Conservation (phyloP, 192 early-diverging fungal genomes). For the Physocladia obscura region DNA sequence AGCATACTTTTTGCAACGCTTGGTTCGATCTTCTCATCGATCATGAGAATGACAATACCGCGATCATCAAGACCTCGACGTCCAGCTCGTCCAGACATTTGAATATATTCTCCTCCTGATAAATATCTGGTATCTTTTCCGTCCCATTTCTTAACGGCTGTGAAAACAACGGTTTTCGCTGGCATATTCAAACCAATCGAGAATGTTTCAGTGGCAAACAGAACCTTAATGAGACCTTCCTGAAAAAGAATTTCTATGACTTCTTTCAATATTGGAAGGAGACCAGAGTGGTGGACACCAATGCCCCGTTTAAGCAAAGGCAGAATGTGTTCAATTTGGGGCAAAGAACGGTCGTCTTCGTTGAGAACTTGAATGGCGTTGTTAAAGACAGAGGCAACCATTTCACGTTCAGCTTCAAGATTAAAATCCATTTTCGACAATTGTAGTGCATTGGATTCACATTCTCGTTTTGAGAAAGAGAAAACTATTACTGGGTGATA, state of each 20-base stretch:
- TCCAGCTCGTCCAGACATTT: conserved; percentile 98
- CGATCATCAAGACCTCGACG: conserved; percentile 95
- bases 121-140: conserved; percentile 84
- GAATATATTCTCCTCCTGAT: conserved; percentile 91
- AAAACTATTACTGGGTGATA: conserved; percentile 99
- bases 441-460: conserved; percentile 86
- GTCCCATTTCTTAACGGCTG: conserved; percentile 88
- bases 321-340: conserved; percentile 90
- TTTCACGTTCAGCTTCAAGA: conserved; percentile 73
- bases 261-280: conserved; percentile 95
- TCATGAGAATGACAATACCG: conserved; percentile 95
- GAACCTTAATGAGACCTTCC: conserved; percentile 93
- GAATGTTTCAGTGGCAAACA: conserved; percentile 99
- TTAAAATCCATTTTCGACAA: conserved; percentile 95
- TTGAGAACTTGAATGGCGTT: conserved; percentile 81
- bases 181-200: conserved; percentile 99
- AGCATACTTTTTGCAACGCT: conserved; percentile 90
- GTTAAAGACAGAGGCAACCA: conserved; percentile 79
- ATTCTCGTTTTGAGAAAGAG: conserved; percentile 90
- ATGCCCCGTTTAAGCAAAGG: conserved; percentile 90
- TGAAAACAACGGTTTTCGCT: conserved; percentile 97
- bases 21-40: conserved; percentile 94
- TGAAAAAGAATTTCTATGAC: conserved; percentile 97
- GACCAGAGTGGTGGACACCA: conserved; percentile 94
- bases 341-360: conserved; percentile 87